Evolutionary conservation across 2,329 filamentous ascomycete genomes (phyloP), one percentile per base, ranked within the genome.

Genomic region (Myrmaecium sp.): DNA sequence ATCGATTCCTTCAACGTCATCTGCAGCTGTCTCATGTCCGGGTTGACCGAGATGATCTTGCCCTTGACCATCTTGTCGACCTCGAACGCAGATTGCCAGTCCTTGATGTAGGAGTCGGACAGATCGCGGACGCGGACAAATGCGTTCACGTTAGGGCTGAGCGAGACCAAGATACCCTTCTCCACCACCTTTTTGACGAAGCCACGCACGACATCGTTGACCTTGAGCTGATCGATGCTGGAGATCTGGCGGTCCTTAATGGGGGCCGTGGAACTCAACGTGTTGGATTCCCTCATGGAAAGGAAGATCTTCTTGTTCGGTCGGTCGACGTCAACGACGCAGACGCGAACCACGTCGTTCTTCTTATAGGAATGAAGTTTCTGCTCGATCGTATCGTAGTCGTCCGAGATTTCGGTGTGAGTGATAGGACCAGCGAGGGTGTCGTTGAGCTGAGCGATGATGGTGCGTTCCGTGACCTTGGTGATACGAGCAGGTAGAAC

Each of bases 141-240:
- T 1, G 74, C 84, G 26, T 78, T 79, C 11, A 93, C 64, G 35
- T 76, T 71, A 11, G 80, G 78, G 22, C 84, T 83, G 3, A 98
- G 62, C 14, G 74, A 66, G 24, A 98, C 69, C 42, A 94, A 93
- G 2, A 98, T 53, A 28, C 89, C 89, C 47, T 83, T 86, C 37
- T 93, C 82, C 0, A 79, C 68, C 21, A 95, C 72, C 37, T 82
- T 81, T 55, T 83, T 91, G 40, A 98, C 69, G 42, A 98, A 95
- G 3, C 91, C 91, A 30, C 89, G 77, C 9, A 92, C 62, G 16
- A 94, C 58, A 34, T 91, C 74, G 33, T 84, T 81, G 20, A 71
- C 57, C 30, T 74, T 70, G 17, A 98, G 46, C 37, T 91, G 71
- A n/a, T 69, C 60, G 24, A 73, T 54, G 11, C 67, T 67, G 8